Conservation (phyloP, 192 early-diverging fungal genomes). For the Physocladia obscura region DNA sequence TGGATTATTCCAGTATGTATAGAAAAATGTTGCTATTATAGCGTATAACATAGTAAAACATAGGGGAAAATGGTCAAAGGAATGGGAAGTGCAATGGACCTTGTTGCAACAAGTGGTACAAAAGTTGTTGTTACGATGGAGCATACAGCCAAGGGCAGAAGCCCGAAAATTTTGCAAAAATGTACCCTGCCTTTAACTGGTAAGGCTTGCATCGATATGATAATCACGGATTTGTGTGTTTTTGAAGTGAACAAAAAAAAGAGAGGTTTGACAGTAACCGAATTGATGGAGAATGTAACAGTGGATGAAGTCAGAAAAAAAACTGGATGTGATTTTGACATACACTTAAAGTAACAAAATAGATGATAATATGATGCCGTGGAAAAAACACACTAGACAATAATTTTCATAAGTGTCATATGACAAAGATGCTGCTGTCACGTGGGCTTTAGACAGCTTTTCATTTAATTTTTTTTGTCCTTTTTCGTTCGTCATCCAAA, state of each 20-base stretch:
- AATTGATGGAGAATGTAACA: slow-evolving; percentile 60
- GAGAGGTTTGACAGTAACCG: slow-evolving; percentile 56
- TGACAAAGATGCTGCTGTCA: no score
- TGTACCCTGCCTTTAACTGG: slow-evolving; percentile 74
- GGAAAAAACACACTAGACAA: no score
- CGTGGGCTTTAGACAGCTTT: no score
- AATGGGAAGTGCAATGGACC: slow-evolving; percentile 81
- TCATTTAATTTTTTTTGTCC: no score
- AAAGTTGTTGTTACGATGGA: slow-evolving; percentile 75
- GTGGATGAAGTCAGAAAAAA: slow-evolving; percentile 64
- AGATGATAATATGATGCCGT: no score
- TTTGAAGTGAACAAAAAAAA: slow-evolving; percentile 61
- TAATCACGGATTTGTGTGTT: slow-evolving; percentile 51
- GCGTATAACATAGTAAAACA: no score
- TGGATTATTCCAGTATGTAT: slow-evolving; percentile 86
- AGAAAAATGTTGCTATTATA: no score
- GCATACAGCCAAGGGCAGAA: slow-evolving; percentile 62
- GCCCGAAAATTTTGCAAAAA: slow-evolving; percentile 70
- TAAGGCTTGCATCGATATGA: slow-evolving; percentile 31
- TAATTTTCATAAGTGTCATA: no score
- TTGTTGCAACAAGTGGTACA: slow-evolving; percentile 67
- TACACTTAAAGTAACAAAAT: slow-evolving; percentile 24
- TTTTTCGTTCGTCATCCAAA: no score
- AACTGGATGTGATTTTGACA: slow-evolving; percentile 65
- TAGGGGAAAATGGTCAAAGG: slow-evolving; percentile 87